These are phyloP conservation scores for Alternaria gaisen DNA, from an alignment of 2,329 filamentous ascomycete species.

Conservation along the genomic window DNA sequence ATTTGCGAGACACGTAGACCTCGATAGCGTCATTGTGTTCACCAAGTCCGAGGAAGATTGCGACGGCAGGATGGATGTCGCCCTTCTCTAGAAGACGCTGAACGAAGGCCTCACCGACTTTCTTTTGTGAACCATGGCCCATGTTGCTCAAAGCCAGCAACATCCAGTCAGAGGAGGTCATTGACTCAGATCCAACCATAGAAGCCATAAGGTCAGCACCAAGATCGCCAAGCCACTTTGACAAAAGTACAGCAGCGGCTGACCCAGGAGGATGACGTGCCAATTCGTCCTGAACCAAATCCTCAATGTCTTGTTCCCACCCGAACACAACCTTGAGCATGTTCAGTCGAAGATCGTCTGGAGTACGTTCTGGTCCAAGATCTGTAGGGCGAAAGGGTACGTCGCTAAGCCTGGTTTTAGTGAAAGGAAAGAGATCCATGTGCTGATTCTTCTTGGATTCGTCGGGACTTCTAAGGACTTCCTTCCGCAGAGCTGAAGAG, in stretches of 20 bases:
- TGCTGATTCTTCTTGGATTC: constrained; percentile 66
- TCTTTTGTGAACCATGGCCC: constrained; percentile 79
- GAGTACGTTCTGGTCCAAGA: constrained; percentile 55
- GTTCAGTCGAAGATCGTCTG: constrained; percentile 82
- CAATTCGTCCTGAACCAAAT: constrained; percentile 85
- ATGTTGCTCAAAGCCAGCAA: constrained; percentile 89
- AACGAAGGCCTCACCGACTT: constrained; percentile 88
- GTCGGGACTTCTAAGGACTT: constrained; percentile 80
- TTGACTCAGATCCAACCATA: constrained; percentile 78
- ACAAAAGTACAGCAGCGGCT: constrained; percentile 79
- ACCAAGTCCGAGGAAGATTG: constrained; percentile 90
- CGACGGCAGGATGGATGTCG: constrained; percentile 90
- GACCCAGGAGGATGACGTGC: constrained; percentile 76
- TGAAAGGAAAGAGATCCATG: constrained; percentile 86
- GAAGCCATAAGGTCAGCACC: constrained; percentile 82
- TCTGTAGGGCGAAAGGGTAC: constrained; percentile 80
- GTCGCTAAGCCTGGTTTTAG: constrained; percentile 80
- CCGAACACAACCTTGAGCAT: constrained; percentile 96
- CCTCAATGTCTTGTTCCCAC: constrained; percentile 86
- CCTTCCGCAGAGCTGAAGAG: constrained; percentile 79
- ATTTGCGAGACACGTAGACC: constrained; percentile 90
- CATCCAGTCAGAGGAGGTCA: constrained; percentile 97
- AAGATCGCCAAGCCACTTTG: constrained; percentile 92
- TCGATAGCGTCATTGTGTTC: constrained; percentile 95
- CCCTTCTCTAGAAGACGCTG: constrained; percentile 88